Percentiles rank a stretch among this genome's conserved stretches.
Evolutionary conservation across 2,329 filamentous ascomycete species (phyloP).

Genomic region (Ophiostoma pallidulum): DNA sequence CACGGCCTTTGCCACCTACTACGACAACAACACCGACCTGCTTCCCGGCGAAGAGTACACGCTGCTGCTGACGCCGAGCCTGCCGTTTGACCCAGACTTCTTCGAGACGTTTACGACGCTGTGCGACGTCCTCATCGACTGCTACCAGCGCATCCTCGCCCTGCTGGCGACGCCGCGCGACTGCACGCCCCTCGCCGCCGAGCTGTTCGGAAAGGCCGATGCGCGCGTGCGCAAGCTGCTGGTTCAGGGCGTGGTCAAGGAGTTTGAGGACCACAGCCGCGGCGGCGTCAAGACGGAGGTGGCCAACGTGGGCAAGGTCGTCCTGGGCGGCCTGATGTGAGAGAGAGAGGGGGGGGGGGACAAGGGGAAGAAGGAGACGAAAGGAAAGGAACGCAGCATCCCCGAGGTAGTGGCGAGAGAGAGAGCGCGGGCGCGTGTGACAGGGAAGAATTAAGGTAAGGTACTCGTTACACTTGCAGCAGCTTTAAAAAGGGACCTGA

Average conservation of each 20-base stretch:
- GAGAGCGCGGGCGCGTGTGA: too few species aligned
- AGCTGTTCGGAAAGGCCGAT: slow-evolving; percentile 86
- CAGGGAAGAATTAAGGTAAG: too few species aligned
- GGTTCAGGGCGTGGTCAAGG: slow-evolving; percentile 74
- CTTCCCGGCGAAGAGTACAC: slow-evolving; percentile 79
- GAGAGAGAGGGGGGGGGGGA: too few species aligned
- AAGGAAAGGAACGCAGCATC: too few species aligned
- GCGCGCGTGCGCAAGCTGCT: slow-evolving; percentile 79
- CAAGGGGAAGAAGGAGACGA: too few species aligned
- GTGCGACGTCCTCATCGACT: slow-evolving; percentile 91
- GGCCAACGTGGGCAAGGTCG: slow-evolving; percentile 76
- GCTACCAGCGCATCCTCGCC: slow-evolving; percentile 68
- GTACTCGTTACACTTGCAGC: too few species aligned
- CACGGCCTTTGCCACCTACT: slow-evolving; percentile 30
- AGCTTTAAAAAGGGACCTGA: too few species aligned
- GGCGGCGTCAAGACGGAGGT: slow-evolving; percentile 68
- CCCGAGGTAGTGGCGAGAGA: background rate
- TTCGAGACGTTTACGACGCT: slow-evolving; percentile 93
- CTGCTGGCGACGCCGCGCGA: slow-evolving; percentile 67
- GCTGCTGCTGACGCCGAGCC: slow-evolving; percentile 76
- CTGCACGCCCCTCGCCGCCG: slow-evolving; percentile 61
- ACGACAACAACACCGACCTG: slow-evolving; percentile 54
- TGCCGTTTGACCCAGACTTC: slow-evolving; percentile 96
- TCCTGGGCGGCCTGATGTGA: slow-evolving; percentile 75
- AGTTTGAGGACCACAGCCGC: slow-evolving; percentile 84